Evolutionary conservation across 2,329 filamentous ascomycete genomes (phyloP), one percentile per base, ranked within the genome.

Genomic region (Talaromyces sp.): DNA sequence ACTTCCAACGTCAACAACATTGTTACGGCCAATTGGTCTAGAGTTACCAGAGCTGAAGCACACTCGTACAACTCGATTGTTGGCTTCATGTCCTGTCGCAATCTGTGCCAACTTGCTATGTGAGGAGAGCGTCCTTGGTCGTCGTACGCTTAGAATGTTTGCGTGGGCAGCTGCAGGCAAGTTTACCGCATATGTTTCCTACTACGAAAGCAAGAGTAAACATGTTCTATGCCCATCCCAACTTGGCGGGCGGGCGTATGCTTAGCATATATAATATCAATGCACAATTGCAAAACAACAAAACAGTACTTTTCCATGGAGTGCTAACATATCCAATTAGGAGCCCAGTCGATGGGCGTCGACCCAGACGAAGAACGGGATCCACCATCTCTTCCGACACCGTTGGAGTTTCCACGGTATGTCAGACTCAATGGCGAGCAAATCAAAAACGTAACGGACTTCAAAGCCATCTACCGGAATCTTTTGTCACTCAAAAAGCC

Each of bases 321-420:
- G 33, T 52, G 39, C 50, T 48, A 13, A 53, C 36, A 46, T 15
- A 28, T 28, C 19, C 19, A 36, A 51, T 31, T 58, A 74, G 71
- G 66, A 57, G 55, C 69, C 53, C 68, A 72, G 50, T 63, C 71
- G 19, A 62, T 70, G 48, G 64, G 62, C 39, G 65, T 70, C 53
- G 69, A 73, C 25, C 66, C 69, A 21, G 69, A 75, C 43, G 73
- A 72, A 62, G 76, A 77, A 64, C 76, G 81, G 60, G 65, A 69
- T 43, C 78, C 81, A 39, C 81, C 81, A 46, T 67, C 78, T 35
- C 69, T 68, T 59, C 76, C 81, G 35, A 80, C 76, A 25, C 75
- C 77, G 19, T 72, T 83, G 48, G 79, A 79, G 55, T 83, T 84
- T 63, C 81, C 81, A 33, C 66, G 67, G 55, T 77, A 80, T 61